These are phyloP conservation scores for Blastomyces gilchristii DNA, from an alignment of 2,329 filamentous ascomycete species.

Conservation along the genomic window DNA sequence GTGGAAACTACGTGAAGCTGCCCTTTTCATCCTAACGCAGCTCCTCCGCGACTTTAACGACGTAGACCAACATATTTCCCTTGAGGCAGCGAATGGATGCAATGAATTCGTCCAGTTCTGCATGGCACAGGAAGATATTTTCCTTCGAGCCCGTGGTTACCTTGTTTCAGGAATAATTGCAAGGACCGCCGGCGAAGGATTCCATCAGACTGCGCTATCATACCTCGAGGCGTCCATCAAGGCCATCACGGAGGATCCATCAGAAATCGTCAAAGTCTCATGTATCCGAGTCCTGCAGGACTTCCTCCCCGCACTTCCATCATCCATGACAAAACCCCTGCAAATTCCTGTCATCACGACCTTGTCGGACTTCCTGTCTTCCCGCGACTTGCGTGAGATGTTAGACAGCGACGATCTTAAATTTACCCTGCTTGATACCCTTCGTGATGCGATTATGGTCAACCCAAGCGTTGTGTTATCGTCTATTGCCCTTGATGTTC, in stretches of 20 bases:
- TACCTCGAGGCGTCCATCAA: constrained; percentile 54
- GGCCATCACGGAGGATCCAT: constrained; percentile 62
- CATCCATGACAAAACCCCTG: constrained; percentile 41
- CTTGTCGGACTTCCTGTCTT: constrained; percentile 62
- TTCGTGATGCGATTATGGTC: constrained; percentile 71
- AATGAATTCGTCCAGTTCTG: constrained; percentile 71
- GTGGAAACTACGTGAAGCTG: constrained; percentile 65
- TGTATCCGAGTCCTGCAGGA: constrained; percentile 79
- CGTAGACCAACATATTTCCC: constrained; percentile 58
- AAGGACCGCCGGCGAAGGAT: constrained; percentile 51
- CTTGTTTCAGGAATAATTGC: constrained; percentile 73
- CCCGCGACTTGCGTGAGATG: constrained; percentile 71
- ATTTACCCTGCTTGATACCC: constrained; percentile 76
- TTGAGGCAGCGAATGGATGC: constrained; percentile 61
- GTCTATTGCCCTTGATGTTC: constrained; percentile 60
- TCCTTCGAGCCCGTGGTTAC: constrained; percentile 78
- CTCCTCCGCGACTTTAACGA: constrained; percentile 76
- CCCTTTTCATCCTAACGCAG: constrained; percentile 76
- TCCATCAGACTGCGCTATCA: constrained; percentile 33
- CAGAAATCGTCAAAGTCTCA: constrained; percentile 83
- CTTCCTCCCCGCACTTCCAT: constrained; percentile 47
- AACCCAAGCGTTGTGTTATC: constrained; percentile 65
- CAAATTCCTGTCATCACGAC: constrained; percentile 54
- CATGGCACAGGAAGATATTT: constrained; percentile 58
- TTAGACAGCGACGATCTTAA: constrained; percentile 86